Conservation (phyloP, 2,329 filamentous ascomycete species). For the Stagonosporopsis vannaccii region DNA sequence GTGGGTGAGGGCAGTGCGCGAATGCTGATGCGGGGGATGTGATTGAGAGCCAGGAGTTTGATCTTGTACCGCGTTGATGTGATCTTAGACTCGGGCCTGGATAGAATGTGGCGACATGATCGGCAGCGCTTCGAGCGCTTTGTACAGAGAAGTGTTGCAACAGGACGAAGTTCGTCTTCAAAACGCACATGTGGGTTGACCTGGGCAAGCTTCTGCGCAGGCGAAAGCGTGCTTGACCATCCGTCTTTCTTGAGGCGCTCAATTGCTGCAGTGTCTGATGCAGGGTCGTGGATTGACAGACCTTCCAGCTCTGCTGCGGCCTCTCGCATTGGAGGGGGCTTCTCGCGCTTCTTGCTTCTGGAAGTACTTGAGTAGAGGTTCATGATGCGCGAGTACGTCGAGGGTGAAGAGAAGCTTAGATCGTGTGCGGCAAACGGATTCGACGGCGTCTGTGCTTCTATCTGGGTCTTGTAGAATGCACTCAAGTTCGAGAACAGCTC, state of each 20-base stretch:
- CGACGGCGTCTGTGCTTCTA: slow-evolving; percentile 64
- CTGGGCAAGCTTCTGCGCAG: slow-evolving; percentile 61
- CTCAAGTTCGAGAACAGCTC: slow-evolving; percentile 77
- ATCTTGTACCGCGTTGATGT: slow-evolving; percentile 91
- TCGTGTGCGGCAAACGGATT: slow-evolving; percentile 52
- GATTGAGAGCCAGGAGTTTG: slow-evolving; percentile 81
- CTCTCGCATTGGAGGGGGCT: slow-evolving; percentile 80
- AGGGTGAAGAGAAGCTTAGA: slow-evolving; percentile 74
- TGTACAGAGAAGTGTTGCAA: slow-evolving; percentile 83
- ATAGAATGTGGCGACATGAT: slow-evolving; percentile 91
- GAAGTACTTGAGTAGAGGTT: slow-evolving; percentile 74
- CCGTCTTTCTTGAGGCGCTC: slow-evolving; percentile 64
- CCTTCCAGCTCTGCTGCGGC: slow-evolving; percentile 75
- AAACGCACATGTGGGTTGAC: slow-evolving; percentile 65
- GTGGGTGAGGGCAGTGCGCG: slow-evolving; percentile 61
- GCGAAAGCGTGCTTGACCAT: slow-evolving; percentile 69
- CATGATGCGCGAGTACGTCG: slow-evolving; percentile 87
- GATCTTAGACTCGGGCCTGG: slow-evolving; percentile 91
- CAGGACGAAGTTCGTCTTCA: slow-evolving; percentile 76
- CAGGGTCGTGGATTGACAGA: slow-evolving; percentile 66
- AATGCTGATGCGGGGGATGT: slow-evolving; percentile 84
- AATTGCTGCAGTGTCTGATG: slow-evolving; percentile 67
- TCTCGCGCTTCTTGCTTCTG: slow-evolving; percentile 67
- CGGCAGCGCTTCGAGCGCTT: slow-evolving; percentile 95
- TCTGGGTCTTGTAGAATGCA: slow-evolving; percentile 81